Percentiles rank a stretch among this genome's conserved stretches.
phyloP scores from a whole-genome alignment of 257 asterid species.

The Solanum phureja region DNA sequence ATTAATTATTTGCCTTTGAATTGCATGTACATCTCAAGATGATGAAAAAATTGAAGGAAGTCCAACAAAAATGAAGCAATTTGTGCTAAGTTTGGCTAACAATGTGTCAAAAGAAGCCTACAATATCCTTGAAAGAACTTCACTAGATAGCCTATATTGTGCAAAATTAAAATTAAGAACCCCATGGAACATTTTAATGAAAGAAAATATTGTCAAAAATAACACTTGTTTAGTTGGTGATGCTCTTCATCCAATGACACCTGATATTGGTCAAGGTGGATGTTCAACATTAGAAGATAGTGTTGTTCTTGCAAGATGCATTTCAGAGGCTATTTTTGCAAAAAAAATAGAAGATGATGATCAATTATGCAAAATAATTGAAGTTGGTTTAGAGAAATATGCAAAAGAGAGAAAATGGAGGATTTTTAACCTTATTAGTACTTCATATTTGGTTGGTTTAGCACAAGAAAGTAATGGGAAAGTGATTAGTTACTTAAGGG shows the following conservation, averaged over 20 bases:
- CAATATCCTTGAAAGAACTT: constrained; percentile 35
- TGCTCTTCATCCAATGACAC: constrained; percentile 81
- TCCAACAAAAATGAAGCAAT: constrained; percentile 55
- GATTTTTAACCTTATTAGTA: constrained; percentile 40
- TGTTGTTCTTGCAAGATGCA: constrained; percentile 52
- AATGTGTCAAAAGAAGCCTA: constrained; percentile 17
- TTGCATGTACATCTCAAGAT: constrained; percentile 13
- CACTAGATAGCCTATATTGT: constrained; percentile 29
- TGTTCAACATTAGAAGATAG: constrained; percentile 62
- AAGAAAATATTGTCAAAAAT: constrained; percentile 23
- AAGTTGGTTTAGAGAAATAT: constrained; percentile 37
- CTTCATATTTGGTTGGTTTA: constrained; percentile 43
- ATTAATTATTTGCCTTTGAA: not conserved
- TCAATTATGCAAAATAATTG: constrained; percentile 6
- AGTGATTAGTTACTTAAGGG: constrained; percentile 37
- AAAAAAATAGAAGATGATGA: not conserved
- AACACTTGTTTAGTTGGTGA: constrained; percentile 55
- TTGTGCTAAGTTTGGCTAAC: constrained; percentile 24
- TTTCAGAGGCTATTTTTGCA: constrained; percentile 22
- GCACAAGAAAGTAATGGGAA: constrained; percentile 43
- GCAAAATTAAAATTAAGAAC: constrained; percentile 34
- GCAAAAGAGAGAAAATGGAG: constrained; percentile 62
- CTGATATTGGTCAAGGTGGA: constrained; percentile 78
- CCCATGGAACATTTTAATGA: constrained; percentile 45
- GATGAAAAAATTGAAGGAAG: constrained; percentile 20